phyloP scores from a whole-genome alignment of 352 stramenopile species.

The Phytophthora sansomeana region DNA sequence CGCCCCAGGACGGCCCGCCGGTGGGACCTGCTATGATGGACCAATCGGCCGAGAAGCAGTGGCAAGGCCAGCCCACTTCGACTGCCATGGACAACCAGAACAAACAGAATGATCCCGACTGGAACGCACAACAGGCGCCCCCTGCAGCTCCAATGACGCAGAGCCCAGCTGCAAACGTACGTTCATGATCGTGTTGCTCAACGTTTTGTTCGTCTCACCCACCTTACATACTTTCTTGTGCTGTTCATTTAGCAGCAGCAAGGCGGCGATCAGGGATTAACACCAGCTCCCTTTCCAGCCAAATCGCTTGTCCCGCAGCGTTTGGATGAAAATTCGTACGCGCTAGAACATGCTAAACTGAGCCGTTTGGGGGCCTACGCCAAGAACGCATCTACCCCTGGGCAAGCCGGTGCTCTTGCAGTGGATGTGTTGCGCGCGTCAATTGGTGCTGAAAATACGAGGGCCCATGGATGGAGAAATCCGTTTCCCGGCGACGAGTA shows the following conservation, averaged over 20 bases:
- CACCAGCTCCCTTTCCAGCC: constrained; percentile 62
- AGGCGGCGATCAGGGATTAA: constrained; percentile 52
- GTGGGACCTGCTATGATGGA: constrained; percentile 47
- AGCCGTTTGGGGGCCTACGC: constrained; percentile 61
- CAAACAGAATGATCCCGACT: constrained; percentile 39
- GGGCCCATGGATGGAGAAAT: constrained; percentile 73
- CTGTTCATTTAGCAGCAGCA: constrained; percentile 26
- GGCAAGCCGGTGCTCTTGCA: constrained; percentile 73
- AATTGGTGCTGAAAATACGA: constrained; percentile 44
- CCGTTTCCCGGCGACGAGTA: constrained; percentile 80
- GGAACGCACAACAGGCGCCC: constrained; percentile 32
- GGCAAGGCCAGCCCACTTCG: constrained; percentile 36
- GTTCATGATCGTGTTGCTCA: constrained; percentile 3
- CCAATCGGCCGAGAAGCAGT: constrained; percentile 51
- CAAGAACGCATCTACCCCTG: constrained; percentile 66
- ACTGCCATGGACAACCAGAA: constrained; percentile 26
- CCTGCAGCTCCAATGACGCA: constrained; percentile 17
- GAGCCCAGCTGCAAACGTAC: constrained; percentile 32
- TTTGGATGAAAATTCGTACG: constrained; percentile 70
- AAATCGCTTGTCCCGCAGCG: constrained; percentile 68
- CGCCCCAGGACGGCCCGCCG: constrained; percentile 50
- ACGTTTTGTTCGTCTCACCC: constrained; percentile 1
- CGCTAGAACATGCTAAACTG: constrained; percentile 55
- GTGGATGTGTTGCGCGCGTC: constrained; percentile 73
- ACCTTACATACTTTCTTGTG: too few relatives aligned